Conservation (phyloP, 2,329 filamentous ascomycete genomes). For the Venturia oleaginea region DNA sequence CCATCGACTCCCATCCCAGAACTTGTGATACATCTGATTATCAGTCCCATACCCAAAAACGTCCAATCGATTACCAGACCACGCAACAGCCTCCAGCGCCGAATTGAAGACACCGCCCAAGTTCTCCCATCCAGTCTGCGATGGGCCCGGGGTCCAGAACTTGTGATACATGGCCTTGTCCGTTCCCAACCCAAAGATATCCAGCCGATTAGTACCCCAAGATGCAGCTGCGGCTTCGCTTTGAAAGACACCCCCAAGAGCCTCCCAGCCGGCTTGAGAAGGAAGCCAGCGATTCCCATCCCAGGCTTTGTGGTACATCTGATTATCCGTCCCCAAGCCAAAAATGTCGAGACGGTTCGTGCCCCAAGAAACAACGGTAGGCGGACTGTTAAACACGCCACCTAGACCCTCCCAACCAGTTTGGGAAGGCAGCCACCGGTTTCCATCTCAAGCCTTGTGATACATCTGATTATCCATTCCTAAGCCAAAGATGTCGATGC, state of each 20-base stretch:
- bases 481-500: background rate
- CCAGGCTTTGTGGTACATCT: slow-evolving; percentile 7
- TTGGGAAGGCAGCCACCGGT: background rate
- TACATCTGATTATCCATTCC: background rate
- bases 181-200: slow-evolving; percentile 20
- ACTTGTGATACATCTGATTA: slow-evolving; percentile 14
- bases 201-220: slow-evolving; percentile 14
- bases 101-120: slow-evolving; percentile 22
- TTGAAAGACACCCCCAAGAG: slow-evolving; percentile 7
- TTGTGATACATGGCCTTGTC: slow-evolving; percentile 24
- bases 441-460: background rate
- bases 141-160: slow-evolving; percentile 18
- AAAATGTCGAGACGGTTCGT: background rate
- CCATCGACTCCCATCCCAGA: slow-evolving; percentile 8
- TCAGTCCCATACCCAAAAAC: slow-evolving; percentile 18
- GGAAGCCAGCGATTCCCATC: slow-evolving; percentile 15
- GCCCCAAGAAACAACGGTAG: background rate
- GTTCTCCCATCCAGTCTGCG: slow-evolving; percentile 19
- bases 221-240: slow-evolving; percentile 11
- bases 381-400: background rate
- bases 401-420: background rate
- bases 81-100: slow-evolving; percentile 20
- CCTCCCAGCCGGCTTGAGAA: background rate
- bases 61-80: slow-evolving; percentile 20
- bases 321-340: background rate